Evolutionary conservation across 352 stramenopile species (phyloP).

Genomic region (Globisporangium canariense): DNA sequence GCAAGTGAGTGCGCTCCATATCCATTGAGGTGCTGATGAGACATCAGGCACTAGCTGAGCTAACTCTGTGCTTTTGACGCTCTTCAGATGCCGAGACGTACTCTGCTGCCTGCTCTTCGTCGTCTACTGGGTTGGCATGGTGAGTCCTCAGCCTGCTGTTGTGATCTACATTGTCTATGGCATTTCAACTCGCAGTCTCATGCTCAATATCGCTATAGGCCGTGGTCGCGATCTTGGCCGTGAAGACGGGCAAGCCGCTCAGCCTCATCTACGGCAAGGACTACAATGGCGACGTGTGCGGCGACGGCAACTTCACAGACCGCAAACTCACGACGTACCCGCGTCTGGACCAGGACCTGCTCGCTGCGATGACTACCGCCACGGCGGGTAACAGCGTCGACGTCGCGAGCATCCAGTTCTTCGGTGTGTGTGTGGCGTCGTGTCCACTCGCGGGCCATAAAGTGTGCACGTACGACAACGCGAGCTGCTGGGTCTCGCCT

Average conservation of each 20-base stretch:
- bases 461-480: slow-evolving; percentile 68
- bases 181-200: background rate
- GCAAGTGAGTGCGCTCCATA: slow-evolving; percentile 22
- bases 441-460: slow-evolving; percentile 50
- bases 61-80: background rate
- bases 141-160: slow-evolving; percentile 10
- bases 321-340: slow-evolving; percentile 68
- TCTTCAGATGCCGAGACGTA: slow-evolving; percentile 66
- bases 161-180: background rate
- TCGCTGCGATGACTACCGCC: slow-evolving; percentile 29
- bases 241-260: slow-evolving; percentile 65
- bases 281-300: slow-evolving; percentile 81
- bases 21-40: background rate
- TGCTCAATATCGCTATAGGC: background rate
- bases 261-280: slow-evolving; percentile 81
- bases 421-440: slow-evolving; percentile 65
- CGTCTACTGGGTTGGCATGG: slow-evolving; percentile 86
- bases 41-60: background rate
- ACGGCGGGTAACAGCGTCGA: slow-evolving; percentile 23
- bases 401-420: slow-evolving; percentile 63
- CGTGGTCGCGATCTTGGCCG: slow-evolving; percentile 55
- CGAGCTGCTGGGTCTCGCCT: slow-evolving; percentile 59
- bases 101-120: slow-evolving; percentile 80
- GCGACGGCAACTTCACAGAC: slow-evolving; percentile 36
- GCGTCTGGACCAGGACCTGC: slow-evolving; percentile 76